phyloP scores from a whole-genome alignment of 352 stramenopile genomes.

The Phytophthora sp. region DNA sequence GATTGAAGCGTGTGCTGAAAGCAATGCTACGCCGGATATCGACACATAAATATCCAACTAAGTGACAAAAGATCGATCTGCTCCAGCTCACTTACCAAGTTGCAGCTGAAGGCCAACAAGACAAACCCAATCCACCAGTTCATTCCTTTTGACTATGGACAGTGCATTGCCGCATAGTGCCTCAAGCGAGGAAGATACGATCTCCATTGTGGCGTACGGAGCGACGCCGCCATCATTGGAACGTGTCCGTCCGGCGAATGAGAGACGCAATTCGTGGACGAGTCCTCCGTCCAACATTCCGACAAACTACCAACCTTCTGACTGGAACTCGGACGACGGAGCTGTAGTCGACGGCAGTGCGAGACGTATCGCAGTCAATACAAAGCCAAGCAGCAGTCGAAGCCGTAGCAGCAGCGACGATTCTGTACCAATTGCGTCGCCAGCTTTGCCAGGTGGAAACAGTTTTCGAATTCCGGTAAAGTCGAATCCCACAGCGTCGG shows the following conservation, averaged over 20 bases:
- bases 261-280: constrained; percentile 26
- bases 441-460: constrained; percentile 25
- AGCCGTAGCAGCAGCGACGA: constrained; percentile 11
- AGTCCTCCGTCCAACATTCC: constrained; percentile 6
- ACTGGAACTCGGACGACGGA: constrained; percentile 34
- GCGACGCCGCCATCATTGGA: constrained; percentile 7
- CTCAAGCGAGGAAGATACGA: constrained; percentile 25
- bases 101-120: constrained; percentile 11
- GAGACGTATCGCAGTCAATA: constrained; percentile 29
- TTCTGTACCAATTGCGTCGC: background rate
- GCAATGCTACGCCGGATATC: constrained; percentile 9
- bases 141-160: constrained; percentile 22
- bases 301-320: constrained; percentile 24
- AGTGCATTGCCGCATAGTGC: constrained; percentile 22
- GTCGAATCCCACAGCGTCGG: constrained; percentile 11
- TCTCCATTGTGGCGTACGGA: constrained; percentile 35
- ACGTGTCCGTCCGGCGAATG: background rate
- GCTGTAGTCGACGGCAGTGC: constrained; percentile 26
- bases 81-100: constrained; percentile 26
- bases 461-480: constrained; percentile 32
- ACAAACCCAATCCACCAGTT: background rate
- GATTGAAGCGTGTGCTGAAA: constrained; percentile 15
- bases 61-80: too few species aligned
- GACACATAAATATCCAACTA: background rate
- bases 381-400: constrained; percentile 6